Conservation (phyloP, 2,329 filamentous ascomycete species). For the Emergomyces pasteurianus region DNA sequence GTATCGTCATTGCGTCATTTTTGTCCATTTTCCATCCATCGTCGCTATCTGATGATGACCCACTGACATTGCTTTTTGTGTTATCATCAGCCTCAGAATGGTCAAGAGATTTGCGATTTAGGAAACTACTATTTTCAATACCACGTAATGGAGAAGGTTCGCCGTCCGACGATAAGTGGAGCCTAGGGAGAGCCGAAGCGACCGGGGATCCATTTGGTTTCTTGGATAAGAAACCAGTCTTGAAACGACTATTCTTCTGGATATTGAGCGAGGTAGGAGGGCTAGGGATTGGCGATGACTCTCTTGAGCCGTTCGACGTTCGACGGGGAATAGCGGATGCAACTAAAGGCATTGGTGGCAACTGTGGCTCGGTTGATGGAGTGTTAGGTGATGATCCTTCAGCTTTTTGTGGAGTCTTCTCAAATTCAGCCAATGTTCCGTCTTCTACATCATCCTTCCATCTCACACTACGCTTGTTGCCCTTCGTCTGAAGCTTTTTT, state of each 20-base stretch:
- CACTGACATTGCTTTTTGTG: conserved; percentile 24
- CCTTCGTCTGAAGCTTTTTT: conserved; percentile 48
- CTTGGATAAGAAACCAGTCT: conserved; percentile 73
- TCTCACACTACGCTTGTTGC: conserved; percentile 63
- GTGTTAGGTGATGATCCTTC: conserved; percentile 44
- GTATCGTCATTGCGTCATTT: conserved; percentile 43
- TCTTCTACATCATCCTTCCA: conserved; percentile 90
- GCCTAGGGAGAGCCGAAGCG: conserved; percentile 44
- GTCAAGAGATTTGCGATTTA: conserved; percentile 36
- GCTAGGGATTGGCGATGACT: conserved; percentile 46
- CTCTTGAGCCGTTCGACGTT: conserved; percentile 27
- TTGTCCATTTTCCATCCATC: conserved; percentile 35
- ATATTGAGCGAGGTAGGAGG: conserved; percentile 49
- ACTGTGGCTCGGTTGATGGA: conserved; percentile 39
- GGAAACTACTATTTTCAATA: conserved; percentile 39
- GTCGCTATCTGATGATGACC: conserved; percentile 22
- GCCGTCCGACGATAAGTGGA: conserved; percentile 46
- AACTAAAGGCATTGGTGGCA: conserved; percentile 33
- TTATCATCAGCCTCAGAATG: conserved; percentile 11
- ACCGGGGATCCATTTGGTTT: conserved; percentile 53
- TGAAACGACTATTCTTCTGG: conserved; percentile 64
- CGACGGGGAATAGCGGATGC: conserved; percentile 41
- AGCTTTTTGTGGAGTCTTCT: conserved; percentile 70
- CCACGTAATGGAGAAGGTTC: conserved; percentile 44
- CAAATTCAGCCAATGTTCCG: conserved; percentile 77